A percentile compares a stretch with the other conserved stretches of the same genome.
phyloP scores from a whole-genome alignment of 2,329 filamentous ascomycete genomes.

The Rosellinia necatrix region DNA sequence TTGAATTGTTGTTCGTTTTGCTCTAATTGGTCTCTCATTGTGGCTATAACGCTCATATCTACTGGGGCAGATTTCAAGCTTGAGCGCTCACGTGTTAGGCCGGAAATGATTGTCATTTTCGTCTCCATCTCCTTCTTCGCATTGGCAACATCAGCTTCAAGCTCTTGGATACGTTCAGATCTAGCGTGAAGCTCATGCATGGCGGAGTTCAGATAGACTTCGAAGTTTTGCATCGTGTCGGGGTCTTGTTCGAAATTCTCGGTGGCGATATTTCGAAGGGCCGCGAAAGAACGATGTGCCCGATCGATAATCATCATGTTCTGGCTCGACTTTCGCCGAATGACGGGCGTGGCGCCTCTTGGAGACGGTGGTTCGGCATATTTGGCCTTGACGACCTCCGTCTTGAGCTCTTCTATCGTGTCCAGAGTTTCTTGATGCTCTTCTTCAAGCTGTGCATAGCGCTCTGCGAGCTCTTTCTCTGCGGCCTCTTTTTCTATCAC shows the following conservation, averaged over 20 bases:
- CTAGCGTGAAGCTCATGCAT: slow-evolving; percentile 89
- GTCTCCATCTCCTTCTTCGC: slow-evolving; percentile 95
- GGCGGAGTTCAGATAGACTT: slow-evolving; percentile 85
- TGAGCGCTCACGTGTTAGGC: slow-evolving; percentile 87
- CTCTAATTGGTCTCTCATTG: slow-evolving; percentile 84
- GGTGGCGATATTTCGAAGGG: slow-evolving; percentile 82
- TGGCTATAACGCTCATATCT: slow-evolving; percentile 88
- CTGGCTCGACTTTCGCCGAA: slow-evolving; percentile 91
- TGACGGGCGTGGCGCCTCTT: slow-evolving; percentile 72
- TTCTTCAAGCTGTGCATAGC: slow-evolving; percentile 81
- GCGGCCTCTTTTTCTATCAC: slow-evolving; percentile 78
- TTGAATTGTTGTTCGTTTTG: slow-evolving; percentile 82
- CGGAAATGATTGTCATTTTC: slow-evolving; percentile 95
- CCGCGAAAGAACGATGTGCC: slow-evolving; percentile 87
- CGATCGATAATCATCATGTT: slow-evolving; percentile 86
- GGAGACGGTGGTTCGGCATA: slow-evolving; percentile 63
- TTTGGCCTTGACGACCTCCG: slow-evolving; percentile 80
- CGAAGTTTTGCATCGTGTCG: slow-evolving; percentile 89
- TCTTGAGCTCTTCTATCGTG: slow-evolving; percentile 89
- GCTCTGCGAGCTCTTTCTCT: slow-evolving; percentile 72
- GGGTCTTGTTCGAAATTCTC: slow-evolving; percentile 84
- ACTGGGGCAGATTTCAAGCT: slow-evolving; percentile 84
- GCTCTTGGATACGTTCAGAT: slow-evolving; percentile 85
- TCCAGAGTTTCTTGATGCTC: slow-evolving; percentile 82
- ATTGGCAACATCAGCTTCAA: slow-evolving; percentile 81